phyloP scores from a whole-genome alignment of 2,329 filamentous ascomycete genomes.

The Pseudogymnoascus sp. region DNA sequence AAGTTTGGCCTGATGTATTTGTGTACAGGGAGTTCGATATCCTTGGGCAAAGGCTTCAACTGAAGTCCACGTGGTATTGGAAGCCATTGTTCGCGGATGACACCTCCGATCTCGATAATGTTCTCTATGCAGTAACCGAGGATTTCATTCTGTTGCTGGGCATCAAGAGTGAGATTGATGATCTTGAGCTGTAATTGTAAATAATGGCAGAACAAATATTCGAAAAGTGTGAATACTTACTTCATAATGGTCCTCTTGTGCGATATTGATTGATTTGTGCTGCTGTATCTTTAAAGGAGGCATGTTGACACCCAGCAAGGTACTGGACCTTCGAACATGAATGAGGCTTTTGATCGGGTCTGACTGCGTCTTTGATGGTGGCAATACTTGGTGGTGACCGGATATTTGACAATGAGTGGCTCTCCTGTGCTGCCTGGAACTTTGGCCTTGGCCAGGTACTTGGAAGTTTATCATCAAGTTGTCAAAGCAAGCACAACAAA shows the following conservation, averaged over 20 bases:
- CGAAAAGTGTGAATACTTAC: background rate
- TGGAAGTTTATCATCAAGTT: background rate
- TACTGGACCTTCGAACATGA: background rate
- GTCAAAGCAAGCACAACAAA: background rate
- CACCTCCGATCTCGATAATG: constrained; percentile 1
- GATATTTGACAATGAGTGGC: no score
- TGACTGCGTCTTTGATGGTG: background rate
- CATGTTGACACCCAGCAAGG: background rate
- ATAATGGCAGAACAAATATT: background rate
- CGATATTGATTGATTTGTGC: background rate
- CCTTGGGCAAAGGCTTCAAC: background rate
- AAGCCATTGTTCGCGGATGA: background rate
- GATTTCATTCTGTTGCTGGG: background rate
- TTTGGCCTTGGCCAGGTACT: background rate
- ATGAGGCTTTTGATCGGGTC: background rate
- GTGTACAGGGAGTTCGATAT: background rate
- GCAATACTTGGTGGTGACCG: background rate
- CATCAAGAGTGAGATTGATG: background rate
- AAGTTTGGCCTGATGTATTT: background rate
- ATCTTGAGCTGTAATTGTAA: background rate
- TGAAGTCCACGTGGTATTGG: background rate
- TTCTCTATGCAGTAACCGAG: background rate
- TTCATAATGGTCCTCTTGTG: constrained; percentile 1
- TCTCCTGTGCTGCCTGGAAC: background rate
- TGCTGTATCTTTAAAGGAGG: background rate